Conservation (phyloP, 495 filamentous ascomycete species). For the Rhypophila decipiens region DNA sequence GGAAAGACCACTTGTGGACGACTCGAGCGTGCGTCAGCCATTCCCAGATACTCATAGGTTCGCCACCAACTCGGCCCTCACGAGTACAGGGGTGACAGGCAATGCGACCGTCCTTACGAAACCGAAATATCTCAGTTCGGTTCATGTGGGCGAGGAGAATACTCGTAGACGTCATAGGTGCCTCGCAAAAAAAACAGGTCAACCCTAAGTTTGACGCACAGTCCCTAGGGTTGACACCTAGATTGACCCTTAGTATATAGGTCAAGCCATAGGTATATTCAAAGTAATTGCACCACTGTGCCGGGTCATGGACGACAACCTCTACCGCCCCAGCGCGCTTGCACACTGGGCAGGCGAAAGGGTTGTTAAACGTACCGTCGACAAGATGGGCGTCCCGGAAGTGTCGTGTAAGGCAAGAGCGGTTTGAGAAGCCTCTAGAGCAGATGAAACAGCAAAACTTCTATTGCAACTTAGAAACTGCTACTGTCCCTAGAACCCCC, state of each 20-base stretch:
- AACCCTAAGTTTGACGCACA: conserved; percentile 7
- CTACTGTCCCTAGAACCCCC: not conserved
- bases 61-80: conserved; percentile 5
- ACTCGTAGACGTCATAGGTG: conserved; percentile 4
- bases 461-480: conserved; percentile 1
- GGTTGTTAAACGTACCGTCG: conserved; percentile 7
- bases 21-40: conserved; percentile 7
- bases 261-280: conserved; percentile 7
- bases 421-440: conserved; percentile 3
- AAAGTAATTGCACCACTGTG: conserved; percentile 7
- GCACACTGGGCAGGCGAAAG: conserved; percentile 5
- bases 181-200: conserved; percentile 7
- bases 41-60: conserved; percentile 8
- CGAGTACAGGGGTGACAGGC: conserved; percentile 6
- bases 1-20: conserved; percentile 8
- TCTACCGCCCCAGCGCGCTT: conserved; percentile 4
- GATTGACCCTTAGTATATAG: conserved; percentile 9
- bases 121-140: conserved; percentile 9
- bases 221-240: conserved; percentile 1
- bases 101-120: conserved; percentile 3
- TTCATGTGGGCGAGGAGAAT: conserved; percentile 10
- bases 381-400: conserved; percentile 5
- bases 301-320: conserved; percentile 5
- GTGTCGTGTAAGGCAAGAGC: conserved; percentile 7
- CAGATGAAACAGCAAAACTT: conserved; percentile 7